Percentiles rank a stretch among this genome's conserved stretches.
These are phyloP conservation scores for Pseudomonodictys pantanalensis DNA, from an alignment of 495 filamentous ascomycete species.

Conservation along the genomic window DNA sequence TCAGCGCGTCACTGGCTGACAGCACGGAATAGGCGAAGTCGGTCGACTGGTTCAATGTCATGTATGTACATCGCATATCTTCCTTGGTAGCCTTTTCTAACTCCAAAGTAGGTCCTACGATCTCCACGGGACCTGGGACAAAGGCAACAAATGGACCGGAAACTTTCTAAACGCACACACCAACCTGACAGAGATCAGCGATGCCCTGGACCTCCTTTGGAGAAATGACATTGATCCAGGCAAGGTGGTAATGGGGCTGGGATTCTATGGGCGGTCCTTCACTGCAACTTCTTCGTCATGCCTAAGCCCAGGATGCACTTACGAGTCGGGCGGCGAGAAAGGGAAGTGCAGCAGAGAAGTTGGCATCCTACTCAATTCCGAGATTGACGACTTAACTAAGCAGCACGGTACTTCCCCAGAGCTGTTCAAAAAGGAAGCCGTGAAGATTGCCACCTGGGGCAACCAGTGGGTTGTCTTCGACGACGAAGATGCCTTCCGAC, in stretches of 20 bases:
- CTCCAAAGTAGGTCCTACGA: slow-evolving; percentile 45
- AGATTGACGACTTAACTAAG: background rate
- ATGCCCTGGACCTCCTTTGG: slow-evolving; percentile 44
- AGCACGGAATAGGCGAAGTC: too few relatives aligned
- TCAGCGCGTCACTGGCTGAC: too few relatives aligned
- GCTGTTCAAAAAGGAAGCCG: background rate
- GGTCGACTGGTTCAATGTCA: slow-evolving; percentile 56
- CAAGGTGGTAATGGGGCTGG: slow-evolving; percentile 47
- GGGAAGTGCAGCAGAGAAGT: background rate
- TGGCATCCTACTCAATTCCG: background rate
- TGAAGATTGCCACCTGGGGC: background rate
- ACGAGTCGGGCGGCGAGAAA: background rate
- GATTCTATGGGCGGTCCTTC: slow-evolving; percentile 41
- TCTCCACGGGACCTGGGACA: slow-evolving; percentile 45
- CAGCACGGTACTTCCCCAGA: background rate
- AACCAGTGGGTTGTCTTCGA: background rate
- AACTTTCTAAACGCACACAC: slow-evolving; percentile 39
- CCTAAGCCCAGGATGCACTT: background rate
- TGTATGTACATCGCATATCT: slow-evolving; percentile 50
- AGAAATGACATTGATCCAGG: slow-evolving; percentile 36
- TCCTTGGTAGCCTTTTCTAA: slow-evolving; percentile 41
- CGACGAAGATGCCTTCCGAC: background rate
- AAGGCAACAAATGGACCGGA: slow-evolving; percentile 28
- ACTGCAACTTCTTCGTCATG: background rate
- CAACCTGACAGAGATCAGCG: slow-evolving; percentile 45